Evolutionary conservation across 306 rosid genomes (phyloP).

Genomic region (Carpinus viminea): DNA sequence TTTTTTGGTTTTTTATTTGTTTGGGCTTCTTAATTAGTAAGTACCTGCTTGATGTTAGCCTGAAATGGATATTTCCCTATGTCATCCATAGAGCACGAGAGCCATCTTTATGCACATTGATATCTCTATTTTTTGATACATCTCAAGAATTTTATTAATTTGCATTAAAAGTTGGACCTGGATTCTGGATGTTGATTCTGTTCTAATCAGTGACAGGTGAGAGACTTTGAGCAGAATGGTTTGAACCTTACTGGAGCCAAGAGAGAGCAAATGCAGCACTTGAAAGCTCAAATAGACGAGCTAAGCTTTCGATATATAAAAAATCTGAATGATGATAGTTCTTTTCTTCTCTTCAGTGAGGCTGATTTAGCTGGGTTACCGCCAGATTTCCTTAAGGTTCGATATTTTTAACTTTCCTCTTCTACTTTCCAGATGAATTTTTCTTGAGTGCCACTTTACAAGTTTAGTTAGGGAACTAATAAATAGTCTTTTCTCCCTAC

Average conservation of each 20-base stretch:
- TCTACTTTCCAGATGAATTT: background rate
- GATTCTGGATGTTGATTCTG: slow-evolving; percentile 67
- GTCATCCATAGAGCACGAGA: slow-evolving; percentile 9
- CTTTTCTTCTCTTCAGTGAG: slow-evolving; percentile 59
- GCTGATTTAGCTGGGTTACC: slow-evolving; percentile 87
- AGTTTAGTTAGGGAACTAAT: slow-evolving; percentile 24
- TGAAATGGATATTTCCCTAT: slow-evolving; percentile 7
- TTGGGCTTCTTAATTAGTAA: slow-evolving; percentile 14
- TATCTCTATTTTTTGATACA: background rate
- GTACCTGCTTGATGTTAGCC: slow-evolving; percentile 19
- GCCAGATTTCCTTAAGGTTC: slow-evolving; percentile 73
- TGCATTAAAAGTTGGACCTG: slow-evolving; percentile 24
- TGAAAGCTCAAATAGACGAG: slow-evolving; percentile 70
- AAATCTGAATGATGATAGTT: slow-evolving; percentile 66
- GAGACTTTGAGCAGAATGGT: slow-evolving; percentile 93
- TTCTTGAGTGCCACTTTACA: slow-evolving; percentile 11
- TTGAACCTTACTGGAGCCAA: slow-evolving; percentile 84
- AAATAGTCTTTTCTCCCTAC: background rate
- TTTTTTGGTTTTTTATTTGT: slow-evolving; percentile 4
- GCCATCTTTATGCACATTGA: background rate
- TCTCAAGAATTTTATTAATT: background rate
- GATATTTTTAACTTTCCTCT: slow-evolving; percentile 17
- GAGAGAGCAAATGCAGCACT: slow-evolving; percentile 76
- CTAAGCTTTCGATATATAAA: slow-evolving; percentile 73
- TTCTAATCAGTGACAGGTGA: slow-evolving; percentile 94